A percentile compares a stretch with the other conserved stretches of the same genome.
Evolutionary conservation across 192 early-diverging fungal genomes (phyloP).

Genomic region (Physocladia obscura): DNA sequence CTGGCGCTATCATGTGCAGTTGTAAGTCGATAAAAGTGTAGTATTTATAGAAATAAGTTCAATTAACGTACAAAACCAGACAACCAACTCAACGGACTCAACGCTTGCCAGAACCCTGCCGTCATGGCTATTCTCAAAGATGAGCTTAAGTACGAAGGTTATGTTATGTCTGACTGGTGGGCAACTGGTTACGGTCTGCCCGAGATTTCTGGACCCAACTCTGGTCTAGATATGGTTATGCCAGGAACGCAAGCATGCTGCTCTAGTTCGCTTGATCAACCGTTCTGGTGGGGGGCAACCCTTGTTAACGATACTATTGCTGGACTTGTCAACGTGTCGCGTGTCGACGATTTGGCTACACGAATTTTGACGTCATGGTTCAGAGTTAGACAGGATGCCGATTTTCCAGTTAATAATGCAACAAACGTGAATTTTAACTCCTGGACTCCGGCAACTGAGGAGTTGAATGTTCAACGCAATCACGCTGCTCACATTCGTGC

Average conservation of each 20-base stretch:
- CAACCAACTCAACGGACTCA: conserved; percentile 3
- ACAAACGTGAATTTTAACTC: background rate
- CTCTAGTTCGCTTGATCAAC: background rate
- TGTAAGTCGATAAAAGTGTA: conserved; percentile 7
- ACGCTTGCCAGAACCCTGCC: conserved; percentile 55
- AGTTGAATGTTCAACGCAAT: conserved; percentile 14
- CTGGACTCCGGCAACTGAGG: background rate
- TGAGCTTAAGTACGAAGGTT: conserved; percentile 56
- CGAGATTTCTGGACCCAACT: background rate
- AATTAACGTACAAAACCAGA: background rate
- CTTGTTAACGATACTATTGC: background rate
- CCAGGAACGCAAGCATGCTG: conserved; percentile 38
- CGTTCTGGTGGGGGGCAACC: background rate
- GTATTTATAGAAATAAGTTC: background rate
- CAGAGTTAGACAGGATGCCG: conserved; percentile 34
- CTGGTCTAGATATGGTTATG: conserved; percentile 60
- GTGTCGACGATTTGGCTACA: conserved; percentile 56
- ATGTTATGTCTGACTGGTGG: conserved; percentile 68
- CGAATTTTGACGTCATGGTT: conserved; percentile 49
- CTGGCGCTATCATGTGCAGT: conserved; percentile 60
- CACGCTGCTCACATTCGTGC: conserved; percentile 27
- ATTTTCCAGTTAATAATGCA: too few relatives aligned
- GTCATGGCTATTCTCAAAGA: conserved; percentile 48
- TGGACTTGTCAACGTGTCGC: conserved; percentile 18
- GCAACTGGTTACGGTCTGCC: conserved; percentile 1